phyloP scores from a whole-genome alignment of 768 basidiomycete genomes.

The Lactarius sanguifluus region DNA sequence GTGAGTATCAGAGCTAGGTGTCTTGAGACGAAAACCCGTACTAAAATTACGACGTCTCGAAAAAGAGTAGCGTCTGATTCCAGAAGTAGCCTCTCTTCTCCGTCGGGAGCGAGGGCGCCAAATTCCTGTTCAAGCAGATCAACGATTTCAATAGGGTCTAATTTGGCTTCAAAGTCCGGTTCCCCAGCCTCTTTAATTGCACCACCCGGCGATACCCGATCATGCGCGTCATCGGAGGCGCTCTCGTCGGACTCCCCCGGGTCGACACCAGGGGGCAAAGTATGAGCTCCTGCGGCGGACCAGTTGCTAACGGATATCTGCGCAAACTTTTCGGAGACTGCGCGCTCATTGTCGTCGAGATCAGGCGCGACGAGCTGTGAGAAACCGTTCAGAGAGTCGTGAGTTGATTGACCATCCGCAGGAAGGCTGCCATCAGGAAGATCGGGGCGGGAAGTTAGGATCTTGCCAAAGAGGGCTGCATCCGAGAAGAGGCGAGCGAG shows the following conservation, averaged over 20 bases:
- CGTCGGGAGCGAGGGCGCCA: constrained; percentile 47
- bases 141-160: constrained; percentile 49
- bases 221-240: constrained; percentile 33
- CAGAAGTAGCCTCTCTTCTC: constrained; percentile 50
- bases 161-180: constrained; percentile 31
- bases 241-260: constrained; percentile 23
- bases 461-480: constrained; percentile 41
- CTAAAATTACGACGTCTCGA: constrained; percentile 49
- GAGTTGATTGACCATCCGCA: constrained; percentile 9
- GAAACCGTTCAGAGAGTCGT: constrained; percentile 38
- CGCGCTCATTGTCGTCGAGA: constrained; percentile 40
- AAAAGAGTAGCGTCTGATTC: constrained; percentile 54
- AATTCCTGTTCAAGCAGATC: constrained; percentile 56
- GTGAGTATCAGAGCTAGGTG: constrained; percentile 13
- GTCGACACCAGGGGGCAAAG: constrained; percentile 11
- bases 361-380: constrained; percentile 44
- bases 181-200: background rate
- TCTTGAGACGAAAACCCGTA: constrained; percentile 33
- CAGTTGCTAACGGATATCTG: constrained; percentile 42
- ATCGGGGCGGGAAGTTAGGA: constrained; percentile 33
- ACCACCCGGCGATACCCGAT: constrained; percentile 6
- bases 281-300: constrained; percentile 30
- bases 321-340: constrained; percentile 39
- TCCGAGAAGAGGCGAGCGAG: constrained; percentile 42
- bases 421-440: background rate